These are phyloP conservation scores for Candida pseudoglaebosa DNA, from an alignment of 805 yeast genomes.

Conservation along the genomic window DNA sequence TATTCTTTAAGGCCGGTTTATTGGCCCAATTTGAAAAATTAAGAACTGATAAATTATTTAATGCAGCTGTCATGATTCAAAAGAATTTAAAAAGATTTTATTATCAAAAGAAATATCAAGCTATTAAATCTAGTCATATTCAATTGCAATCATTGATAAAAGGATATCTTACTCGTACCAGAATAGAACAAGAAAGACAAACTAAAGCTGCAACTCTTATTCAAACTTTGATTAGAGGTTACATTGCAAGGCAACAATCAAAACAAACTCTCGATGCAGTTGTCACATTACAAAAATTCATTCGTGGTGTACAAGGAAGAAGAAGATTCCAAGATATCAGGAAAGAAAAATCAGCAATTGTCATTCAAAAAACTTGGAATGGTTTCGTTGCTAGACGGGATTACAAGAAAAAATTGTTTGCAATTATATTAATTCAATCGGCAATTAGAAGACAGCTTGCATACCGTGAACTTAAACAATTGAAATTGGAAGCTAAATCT, in stretches of 20 bases:
- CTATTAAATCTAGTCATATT: conserved; percentile 50
- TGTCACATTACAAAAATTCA: conserved; percentile 41
- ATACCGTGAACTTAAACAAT: conserved; percentile 51
- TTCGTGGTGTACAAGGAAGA: conserved; percentile 55
- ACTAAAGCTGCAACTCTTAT: conserved; percentile 60
- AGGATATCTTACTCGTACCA: conserved; percentile 57
- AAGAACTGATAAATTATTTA: conserved; percentile 72
- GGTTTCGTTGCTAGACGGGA: conserved; percentile 58
- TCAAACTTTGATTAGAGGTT: conserved; percentile 65
- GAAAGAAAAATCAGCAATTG: conserved; percentile 59
- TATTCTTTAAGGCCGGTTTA: conserved; percentile 96
- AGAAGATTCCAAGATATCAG: conserved; percentile 45
- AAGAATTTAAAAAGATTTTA: conserved; percentile 67
- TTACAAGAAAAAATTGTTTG: conserved; percentile 43
- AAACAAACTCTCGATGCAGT: conserved; percentile 33
- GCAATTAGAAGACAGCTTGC: conserved; percentile 77
- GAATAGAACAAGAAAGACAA: conserved; percentile 53
- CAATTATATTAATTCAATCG: conserved; percentile 73
- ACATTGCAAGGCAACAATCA: conserved; percentile 40
- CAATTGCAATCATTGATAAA: conserved; percentile 58
- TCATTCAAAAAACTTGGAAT: conserved; percentile 72
- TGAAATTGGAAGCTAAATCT: conserved; percentile 87
- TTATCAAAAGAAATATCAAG: conserved; percentile 59
- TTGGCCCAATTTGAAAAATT: conserved; percentile 84
- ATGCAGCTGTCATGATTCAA: conserved; percentile 81